phyloP scores from a whole-genome alignment of 495 filamentous ascomycete species.

The Melanomma pulvis-pyrius region DNA sequence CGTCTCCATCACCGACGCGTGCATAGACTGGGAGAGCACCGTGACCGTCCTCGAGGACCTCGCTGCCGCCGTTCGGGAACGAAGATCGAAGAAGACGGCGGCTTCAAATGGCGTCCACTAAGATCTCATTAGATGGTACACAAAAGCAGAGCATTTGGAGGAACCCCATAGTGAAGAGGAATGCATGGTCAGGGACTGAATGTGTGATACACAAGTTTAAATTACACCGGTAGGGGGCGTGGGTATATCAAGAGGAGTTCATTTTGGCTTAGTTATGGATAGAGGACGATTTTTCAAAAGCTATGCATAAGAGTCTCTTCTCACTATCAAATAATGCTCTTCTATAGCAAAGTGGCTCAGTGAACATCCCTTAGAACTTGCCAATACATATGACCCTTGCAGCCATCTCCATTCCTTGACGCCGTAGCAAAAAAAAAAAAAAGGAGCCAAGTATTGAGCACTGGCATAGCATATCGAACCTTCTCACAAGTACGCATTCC shows the following conservation, averaged over 20 bases:
- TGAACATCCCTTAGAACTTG: too few species aligned
- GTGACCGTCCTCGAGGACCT: constrained; percentile 83
- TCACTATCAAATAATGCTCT: background rate
- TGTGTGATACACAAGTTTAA: background rate
- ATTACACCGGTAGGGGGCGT: background rate
- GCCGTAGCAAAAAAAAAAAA: too few species aligned
- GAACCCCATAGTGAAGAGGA: background rate
- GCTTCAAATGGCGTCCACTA: constrained; percentile 14
- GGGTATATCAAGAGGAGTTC: background rate
- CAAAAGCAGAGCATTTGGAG: background rate
- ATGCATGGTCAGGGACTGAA: background rate
- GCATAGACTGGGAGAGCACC: constrained; percentile 91
- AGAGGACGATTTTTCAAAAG: background rate
- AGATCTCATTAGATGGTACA: background rate
- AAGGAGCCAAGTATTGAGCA: background rate
- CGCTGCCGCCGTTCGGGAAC: constrained; percentile 77
- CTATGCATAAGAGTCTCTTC: background rate
- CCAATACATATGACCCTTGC: background rate
- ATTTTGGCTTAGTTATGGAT: background rate
- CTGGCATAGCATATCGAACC: background rate
- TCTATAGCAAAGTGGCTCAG: background rate
- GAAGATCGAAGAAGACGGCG: constrained; percentile 54
- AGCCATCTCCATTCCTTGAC: too few species aligned
- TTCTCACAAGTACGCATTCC: constrained; percentile 31
- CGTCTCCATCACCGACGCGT: constrained; percentile 96